Evolutionary conservation across 2,329 filamentous ascomycete genomes (phyloP), one percentile per base, ranked within the genome.

Genomic region (Scortechinia acanthostroma): DNA sequence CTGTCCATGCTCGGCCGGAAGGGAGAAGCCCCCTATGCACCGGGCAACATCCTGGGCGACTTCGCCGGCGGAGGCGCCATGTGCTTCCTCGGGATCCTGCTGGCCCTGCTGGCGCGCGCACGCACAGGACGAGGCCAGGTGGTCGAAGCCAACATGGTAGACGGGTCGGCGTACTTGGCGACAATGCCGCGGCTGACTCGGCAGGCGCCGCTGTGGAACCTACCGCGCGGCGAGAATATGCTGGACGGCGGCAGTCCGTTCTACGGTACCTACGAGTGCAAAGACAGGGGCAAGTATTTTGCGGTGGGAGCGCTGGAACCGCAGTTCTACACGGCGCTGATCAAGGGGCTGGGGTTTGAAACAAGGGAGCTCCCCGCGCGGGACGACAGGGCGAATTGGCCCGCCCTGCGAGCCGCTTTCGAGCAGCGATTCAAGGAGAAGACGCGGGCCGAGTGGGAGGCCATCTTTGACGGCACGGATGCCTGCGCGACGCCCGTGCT

Each of bases 71-170:
- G 91, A 17, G 91, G 91, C 23, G 83, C 86, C 1, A 82, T 81
- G 51, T 82, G 93, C 35, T 88, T 93, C 55, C 71, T 90, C 47
- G 91, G 91, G 0, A 80, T 97, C 3, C 62, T 96, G 46, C 70
- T 96, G 17, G 91, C 93, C 0, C 63, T 97, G 48, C 56, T 94
- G 6, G 73, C 80, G 14, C 70, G 89, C 23, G 68, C 73, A 43
- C 66, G 63, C 37, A 81, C 71, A 0, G 88, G 88, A 0, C 68
- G 66, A 2, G 91, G 91, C 0, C 91, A 96, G 65, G 83, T 96
- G 13, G 90, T 97, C 5, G 89, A 96, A 66, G 88, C 88, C 15
- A 96, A 95, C 62, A 97, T 97, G 91, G 91, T 96, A 13, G 91
- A 97, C 65, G 91, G 91, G 5, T 79, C 77, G 19, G 77, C 81